Conservation (phyloP, 2,329 filamentous ascomycete species). For the Leptographium radiaticola region DNA sequence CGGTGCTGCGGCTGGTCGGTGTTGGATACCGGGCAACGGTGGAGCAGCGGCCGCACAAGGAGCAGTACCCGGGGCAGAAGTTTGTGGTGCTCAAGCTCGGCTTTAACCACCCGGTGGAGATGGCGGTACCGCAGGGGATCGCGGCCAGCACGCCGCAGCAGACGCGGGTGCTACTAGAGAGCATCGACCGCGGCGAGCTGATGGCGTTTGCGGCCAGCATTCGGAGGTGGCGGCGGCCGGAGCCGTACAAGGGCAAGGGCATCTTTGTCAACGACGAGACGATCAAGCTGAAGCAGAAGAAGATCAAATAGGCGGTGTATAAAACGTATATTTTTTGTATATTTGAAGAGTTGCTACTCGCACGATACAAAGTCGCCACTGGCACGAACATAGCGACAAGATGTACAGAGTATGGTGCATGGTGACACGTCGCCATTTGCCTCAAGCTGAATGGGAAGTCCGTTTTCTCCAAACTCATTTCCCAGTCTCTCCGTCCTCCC, state of each 20-base stretch:
- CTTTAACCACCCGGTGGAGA: slow-evolving; percentile 89
- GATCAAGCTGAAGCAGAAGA: slow-evolving; percentile 96
- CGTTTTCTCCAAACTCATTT: no score
- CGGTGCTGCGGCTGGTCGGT: slow-evolving; percentile 82
- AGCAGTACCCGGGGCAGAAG: slow-evolving; percentile 68
- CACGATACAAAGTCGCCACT: no score
- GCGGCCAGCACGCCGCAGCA: slow-evolving; percentile 81
- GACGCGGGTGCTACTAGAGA: slow-evolving; percentile 82
- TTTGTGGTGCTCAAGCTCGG: slow-evolving; percentile 92
- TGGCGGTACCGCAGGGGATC: slow-evolving; percentile 70
- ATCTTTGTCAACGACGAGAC: slow-evolving; percentile 97
- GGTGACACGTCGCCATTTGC: no score
- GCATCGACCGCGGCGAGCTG: slow-evolving; percentile 71
- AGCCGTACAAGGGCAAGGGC: slow-evolving; percentile 99
- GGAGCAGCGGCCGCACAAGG: slow-evolving; percentile 60
- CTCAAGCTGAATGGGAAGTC: no score
- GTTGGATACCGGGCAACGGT: slow-evolving; percentile 89
- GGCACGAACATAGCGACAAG: no score
- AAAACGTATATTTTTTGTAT: not conserved
- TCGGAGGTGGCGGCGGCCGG: slow-evolving; percentile 74
- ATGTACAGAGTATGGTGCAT: no score
- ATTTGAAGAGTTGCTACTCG: no score
- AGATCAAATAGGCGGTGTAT: slow-evolving; percentile 57
- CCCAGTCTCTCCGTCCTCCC: no score
- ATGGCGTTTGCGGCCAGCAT: slow-evolving; percentile 88